Base-by-base conservation (phyloP, 208 protist genomes). In the Leishmania martiniquensis region DNA sequence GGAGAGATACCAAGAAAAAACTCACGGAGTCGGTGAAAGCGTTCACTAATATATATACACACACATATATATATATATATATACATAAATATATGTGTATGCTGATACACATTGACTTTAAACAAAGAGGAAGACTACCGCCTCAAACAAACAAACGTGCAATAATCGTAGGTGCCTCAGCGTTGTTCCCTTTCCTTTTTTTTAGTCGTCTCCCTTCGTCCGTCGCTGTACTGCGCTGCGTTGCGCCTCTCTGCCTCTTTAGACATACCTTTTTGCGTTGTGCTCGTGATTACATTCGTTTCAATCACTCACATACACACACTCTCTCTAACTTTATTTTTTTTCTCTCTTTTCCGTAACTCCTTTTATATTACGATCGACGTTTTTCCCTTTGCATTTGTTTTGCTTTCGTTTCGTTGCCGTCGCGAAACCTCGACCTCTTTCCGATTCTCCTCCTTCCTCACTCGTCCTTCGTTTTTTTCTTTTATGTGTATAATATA, bases 391-490 rank as follows among this genome's bases (percentile, higher is more conserved):
- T 51, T 51, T 51, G 15, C 29, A 1, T 42, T 13, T n/a, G 17
- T 15, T 29, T 37, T 44, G 32, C 13, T 25, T 39, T 10, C 32
- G 7, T 4, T 29, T 22, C 17, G 2, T 22, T 44, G 12, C 62
- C 10, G 49, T 74, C 2, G 29, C 42, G 29, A 6, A 34, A 2
- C 25, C 4, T 57, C 15, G 13, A n/a, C 49, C 17, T 17, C 32
- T 42, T 20, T 54, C 37, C n/a, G 15, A 1, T 57, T 9, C 32
- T 72, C 32, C 42, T 37, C 22, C 49, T 42, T 72, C 4, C n/a
- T 51, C 15, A 17, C n/a, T 51, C 15, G 4, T 59, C 32, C 75
- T 75, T 78, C 20, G 55, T 20, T 57, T 57, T 66, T 80, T 0
- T 51, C 37, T 49, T 49, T 2, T 22, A 20, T 42, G 51, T 54